Conservation (phyloP, 2,329 filamentous ascomycete genomes). For the Chaetomium strumarium region DNA sequence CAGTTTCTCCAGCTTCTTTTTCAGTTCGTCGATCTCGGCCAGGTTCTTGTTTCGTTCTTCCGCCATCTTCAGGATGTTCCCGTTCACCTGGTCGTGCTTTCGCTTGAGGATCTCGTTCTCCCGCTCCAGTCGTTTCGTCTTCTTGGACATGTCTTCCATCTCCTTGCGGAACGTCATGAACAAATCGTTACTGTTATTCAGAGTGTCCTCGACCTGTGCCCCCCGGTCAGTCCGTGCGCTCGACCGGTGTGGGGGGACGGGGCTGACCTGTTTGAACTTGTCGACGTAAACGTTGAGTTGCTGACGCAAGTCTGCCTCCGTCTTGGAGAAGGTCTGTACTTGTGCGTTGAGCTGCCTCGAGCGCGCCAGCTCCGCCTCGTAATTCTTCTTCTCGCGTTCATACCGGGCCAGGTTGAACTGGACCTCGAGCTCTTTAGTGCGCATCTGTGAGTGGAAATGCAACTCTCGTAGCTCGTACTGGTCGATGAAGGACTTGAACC, state of each 20-base stretch:
- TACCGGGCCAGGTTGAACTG: constrained; percentile 84
- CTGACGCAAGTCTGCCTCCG: constrained; percentile 85
- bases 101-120: constrained; percentile 88
- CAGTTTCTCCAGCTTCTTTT: constrained; percentile 82
- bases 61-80: constrained; percentile 95
- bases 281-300: constrained; percentile 98
- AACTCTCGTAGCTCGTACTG: constrained; percentile 94
- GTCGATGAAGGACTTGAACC: constrained; percentile 93
- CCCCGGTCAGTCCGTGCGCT: constrained; percentile 18
- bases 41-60: constrained; percentile 78
- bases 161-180: constrained; percentile 97
- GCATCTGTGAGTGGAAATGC: constrained; percentile 86
- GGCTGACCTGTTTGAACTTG: constrained; percentile 95
- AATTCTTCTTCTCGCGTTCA: constrained; percentile 83
- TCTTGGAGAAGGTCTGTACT: constrained; percentile 92
- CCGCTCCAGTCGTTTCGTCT: constrained; percentile 93
- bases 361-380: constrained; percentile 73
- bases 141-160: constrained; percentile 99
- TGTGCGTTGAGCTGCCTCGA: constrained; percentile 83
- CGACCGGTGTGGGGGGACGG: constrained; percentile 25
- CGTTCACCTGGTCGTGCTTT: constrained; percentile 88
- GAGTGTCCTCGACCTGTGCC: constrained; percentile 85
- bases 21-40: constrained; percentile 70
- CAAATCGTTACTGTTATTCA: constrained; percentile 96
- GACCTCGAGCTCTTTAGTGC: constrained; percentile 92